These are phyloP conservation scores for Nicotiana attenuata DNA, from an alignment of 257 asterid species.

Conservation along the genomic window DNA sequence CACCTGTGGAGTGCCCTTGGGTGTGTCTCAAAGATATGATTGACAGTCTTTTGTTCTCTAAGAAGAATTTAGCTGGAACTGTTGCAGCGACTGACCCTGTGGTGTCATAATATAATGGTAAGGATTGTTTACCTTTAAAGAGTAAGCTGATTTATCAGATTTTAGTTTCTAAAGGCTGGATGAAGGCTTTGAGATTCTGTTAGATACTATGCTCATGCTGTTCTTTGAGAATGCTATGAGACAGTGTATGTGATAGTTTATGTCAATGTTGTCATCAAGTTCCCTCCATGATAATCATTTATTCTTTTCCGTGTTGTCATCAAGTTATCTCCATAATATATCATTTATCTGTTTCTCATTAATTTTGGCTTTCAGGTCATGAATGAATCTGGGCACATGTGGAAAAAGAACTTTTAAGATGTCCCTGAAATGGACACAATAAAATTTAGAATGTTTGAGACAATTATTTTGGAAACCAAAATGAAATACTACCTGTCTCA, in stretches of 20 bases:
- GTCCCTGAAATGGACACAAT: background rate
- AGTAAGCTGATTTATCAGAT: background rate
- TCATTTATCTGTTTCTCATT: background rate
- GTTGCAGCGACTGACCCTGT: background rate
- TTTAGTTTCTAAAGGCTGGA: background rate
- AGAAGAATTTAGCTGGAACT: constrained; percentile 1
- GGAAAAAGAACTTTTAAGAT: background rate
- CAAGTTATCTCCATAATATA: background rate
- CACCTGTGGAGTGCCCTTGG: no score
- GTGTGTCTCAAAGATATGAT: background rate
- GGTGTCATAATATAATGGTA: background rate
- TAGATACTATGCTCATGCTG: background rate
- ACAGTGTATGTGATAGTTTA: background rate
- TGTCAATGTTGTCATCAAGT: background rate
- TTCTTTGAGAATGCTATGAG: constrained; percentile 1
- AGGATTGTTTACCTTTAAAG: background rate
- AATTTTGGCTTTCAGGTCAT: background rate
- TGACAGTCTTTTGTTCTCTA: background rate
- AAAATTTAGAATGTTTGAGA: background rate
- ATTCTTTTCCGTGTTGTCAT: background rate
- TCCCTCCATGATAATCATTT: background rate
- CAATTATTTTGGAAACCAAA: background rate
- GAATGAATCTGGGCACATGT: background rate
- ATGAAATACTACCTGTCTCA: background rate
- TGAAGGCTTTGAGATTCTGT: background rate